These are phyloP conservation scores for Adansonia grandidieri DNA, from an alignment of 441 rosid genomes.

Conservation along the genomic window DNA sequence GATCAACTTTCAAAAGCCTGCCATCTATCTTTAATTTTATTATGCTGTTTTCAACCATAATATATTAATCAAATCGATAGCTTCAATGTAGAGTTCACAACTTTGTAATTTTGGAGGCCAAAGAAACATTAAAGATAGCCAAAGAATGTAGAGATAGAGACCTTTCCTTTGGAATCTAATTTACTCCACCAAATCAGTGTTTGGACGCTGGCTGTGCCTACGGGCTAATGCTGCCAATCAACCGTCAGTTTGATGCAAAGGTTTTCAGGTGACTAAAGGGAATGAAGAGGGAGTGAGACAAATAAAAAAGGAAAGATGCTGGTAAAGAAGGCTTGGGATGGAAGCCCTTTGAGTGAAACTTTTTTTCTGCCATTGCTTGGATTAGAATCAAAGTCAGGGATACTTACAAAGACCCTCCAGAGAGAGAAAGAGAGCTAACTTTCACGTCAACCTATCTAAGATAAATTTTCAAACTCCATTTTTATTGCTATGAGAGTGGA, in stretches of 20 bases:
- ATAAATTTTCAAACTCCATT: constrained; percentile 35
- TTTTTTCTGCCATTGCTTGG: constrained; percentile 63
- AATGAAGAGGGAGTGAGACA: not conserved
- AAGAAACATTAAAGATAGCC: not conserved
- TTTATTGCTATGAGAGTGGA: constrained; percentile 37
- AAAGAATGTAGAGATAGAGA: constrained; percentile 1
- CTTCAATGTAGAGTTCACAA: constrained; percentile 13
- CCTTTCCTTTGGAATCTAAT: not conserved
- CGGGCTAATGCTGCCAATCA: not conserved
- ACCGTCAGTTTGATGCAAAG: constrained; percentile 7
- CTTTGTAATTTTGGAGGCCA: not conserved
- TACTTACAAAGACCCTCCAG: constrained; percentile 16
- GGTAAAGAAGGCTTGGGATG: constrained; percentile 47
- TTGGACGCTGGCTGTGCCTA: not conserved
- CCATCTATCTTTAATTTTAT: constrained; percentile 5
- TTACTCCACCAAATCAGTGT: constrained; percentile 1
- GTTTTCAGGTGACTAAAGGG: not conserved
- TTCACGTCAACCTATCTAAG: constrained; percentile 63
- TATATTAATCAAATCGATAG: not conserved
- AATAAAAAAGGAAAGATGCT: not conserved
- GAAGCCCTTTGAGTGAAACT: constrained; percentile 45
- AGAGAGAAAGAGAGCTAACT: constrained; percentile 49
- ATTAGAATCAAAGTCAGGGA: constrained; percentile 74
- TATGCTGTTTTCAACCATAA: not conserved
- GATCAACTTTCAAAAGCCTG: constrained; percentile 5